Base-by-base conservation (phyloP, 257 asterid genomes). In the Primulina huaijiensis region DNA sequence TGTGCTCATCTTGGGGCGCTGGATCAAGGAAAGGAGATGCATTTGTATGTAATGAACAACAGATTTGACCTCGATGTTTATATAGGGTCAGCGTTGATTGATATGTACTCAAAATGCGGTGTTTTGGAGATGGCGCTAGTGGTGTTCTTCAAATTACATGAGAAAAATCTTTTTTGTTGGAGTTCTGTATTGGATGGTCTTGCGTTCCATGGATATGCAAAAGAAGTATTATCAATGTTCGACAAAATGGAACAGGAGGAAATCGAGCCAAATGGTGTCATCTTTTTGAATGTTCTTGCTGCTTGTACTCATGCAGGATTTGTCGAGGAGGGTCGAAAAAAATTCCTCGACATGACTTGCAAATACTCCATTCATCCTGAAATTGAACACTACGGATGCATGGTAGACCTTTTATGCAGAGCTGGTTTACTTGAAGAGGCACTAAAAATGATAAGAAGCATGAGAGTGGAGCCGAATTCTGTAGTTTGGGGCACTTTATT, bases 41-140 rank as follows among this genome's bases (percentile, higher is more conserved):
- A 90, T 76, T 56, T 74, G 37, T 85, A 80, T 75, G 77, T 81
- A 7, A 38, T 69, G 83, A 74, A 59, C 53, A 81, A 62, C 3
- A 72, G 82, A 67, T 81, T 76, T 40, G 43, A 75, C 67, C 68
- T 82, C 31, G 93, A 89, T 76, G 91, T 89, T 37, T 84, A 81
- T 69, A 78, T 87, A 5, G 93, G 96, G 34, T 91, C 90, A 16
- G 89, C 96, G 0, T 69, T 92, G 78, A 78, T 89, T 72, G 96
- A 89, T 79, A 92, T 92, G 98, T 88, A 89, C 64, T 87, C 92
- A 52, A 86, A 88, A 76, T 89, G 96, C 23, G 98, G 98, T 65
- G 75, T 78, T 77, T 60, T 88, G 79, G 90, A 86, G 79, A 85
- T 78, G 70, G 86, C 95, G 11, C 86, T 92, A 7, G 71, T 81